These are phyloP conservation scores for Fragilariopsis cylindrus DNA, from an alignment of 108 stramenopile species.

Conservation along the genomic window DNA sequence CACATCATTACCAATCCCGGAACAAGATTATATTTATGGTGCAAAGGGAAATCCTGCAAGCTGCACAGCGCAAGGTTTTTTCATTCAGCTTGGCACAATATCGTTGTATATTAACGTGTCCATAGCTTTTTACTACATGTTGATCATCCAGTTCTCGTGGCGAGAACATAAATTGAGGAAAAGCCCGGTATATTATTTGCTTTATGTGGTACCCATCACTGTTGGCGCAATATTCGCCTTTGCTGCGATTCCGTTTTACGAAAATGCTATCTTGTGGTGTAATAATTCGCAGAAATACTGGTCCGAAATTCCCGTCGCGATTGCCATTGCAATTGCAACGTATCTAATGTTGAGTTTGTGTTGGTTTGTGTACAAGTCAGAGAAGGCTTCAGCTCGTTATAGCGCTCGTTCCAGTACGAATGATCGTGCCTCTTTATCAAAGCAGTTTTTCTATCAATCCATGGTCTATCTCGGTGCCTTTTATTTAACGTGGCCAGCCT, in stretches of 20 bases:
- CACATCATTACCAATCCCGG: constrained; percentile 3
- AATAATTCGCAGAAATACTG: constrained; percentile 17
- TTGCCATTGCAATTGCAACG: constrained; percentile 26
- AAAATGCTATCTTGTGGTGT: constrained; percentile 23
- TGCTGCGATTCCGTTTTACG: constrained; percentile 28
- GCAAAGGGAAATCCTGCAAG: constrained; percentile 1
- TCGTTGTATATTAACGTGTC: constrained; percentile 23
- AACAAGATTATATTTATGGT: constrained; percentile 2
- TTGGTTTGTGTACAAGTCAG: constrained; percentile 22
- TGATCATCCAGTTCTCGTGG: constrained; percentile 20
- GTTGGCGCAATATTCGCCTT: constrained; percentile 24
- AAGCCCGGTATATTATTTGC: constrained; percentile 3
- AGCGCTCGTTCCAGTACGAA: neutral
- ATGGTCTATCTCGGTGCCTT: constrained; percentile 33
- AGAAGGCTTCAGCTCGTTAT: constrained; percentile 9
- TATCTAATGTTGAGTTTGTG: constrained; percentile 16
- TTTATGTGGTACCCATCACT: constrained; percentile 14
- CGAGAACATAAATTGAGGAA: constrained; percentile 14
- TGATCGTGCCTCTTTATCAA: constrained; percentile 8
- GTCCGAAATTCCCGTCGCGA: constrained; percentile 20
- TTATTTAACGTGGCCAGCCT: constrained; percentile 32
- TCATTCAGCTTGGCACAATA: constrained; percentile 23
- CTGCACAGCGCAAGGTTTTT: constrained; percentile 21
- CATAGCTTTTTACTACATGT: constrained; percentile 22
- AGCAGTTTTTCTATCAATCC: constrained; percentile 23